Conservation (phyloP, 345 rosid species). For the Psidium friedrichsthalianum region DNA sequence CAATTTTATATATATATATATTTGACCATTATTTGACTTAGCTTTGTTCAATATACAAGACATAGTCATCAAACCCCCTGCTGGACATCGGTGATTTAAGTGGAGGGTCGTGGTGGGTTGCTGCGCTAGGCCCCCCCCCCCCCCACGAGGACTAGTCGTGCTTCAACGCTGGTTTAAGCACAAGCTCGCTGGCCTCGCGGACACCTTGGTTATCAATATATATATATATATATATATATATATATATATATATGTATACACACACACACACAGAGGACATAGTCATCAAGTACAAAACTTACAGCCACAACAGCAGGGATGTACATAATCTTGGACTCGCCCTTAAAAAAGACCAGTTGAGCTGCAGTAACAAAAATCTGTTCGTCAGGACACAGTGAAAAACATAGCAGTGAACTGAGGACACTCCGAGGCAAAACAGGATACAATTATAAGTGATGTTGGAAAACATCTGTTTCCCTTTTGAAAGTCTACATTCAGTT, state of each 20-base stretch:
- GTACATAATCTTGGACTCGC: conserved; percentile 31
- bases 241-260: no score
- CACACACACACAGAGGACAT: no score
- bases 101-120: no score
- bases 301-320: conserved; percentile 88
- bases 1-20: not conserved
- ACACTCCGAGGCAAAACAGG: not conserved
- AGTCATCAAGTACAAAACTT: conserved; percentile 18
- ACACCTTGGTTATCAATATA: no score
- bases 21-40: not conserved
- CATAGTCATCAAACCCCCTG: no score
- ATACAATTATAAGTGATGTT: not conserved
- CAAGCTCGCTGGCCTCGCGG: no score
- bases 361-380: conserved; percentile 43
- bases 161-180: no score
- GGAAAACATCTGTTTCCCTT: not conserved
- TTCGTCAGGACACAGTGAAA: not conserved
- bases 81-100: no score
- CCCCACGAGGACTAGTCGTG: no score
- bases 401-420: not conserved
- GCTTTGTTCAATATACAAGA: not conserved
- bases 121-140: no score
- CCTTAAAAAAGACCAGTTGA: conserved; percentile 64
- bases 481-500: not conserved
- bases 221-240: no score